Evolutionary conservation across 768 basidiomycete species (phyloP), one percentile per base, ranked within the genome.

Genomic region (Boletus rubescentipes): DNA sequence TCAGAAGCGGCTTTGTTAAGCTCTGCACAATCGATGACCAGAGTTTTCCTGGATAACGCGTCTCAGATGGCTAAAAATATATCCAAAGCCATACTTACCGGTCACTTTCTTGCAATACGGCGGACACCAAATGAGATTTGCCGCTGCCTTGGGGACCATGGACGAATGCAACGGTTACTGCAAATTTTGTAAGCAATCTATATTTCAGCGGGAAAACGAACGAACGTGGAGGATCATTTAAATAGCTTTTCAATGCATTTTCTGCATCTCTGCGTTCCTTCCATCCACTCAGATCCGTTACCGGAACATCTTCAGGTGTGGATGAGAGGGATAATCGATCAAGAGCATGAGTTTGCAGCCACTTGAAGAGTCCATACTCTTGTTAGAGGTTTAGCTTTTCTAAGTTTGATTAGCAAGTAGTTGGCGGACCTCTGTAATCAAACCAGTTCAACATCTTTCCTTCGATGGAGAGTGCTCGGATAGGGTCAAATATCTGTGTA

Each of bases 111-210:
- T 77, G 73, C 46, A 91, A 71, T 30, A 85, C 69, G 3, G 72
- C 60, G 16, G 79, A 64, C 8, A 91, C 62, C 78, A 92, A 78
- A 11, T 73, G 73, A 4, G 77, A 77, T 65, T 93, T 93, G 4
- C 91, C 91, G 60, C 88, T 90, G 18, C 91, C 91, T 66, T 89
- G 87, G 5, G 91, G 91, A 6, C 91, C 91, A 57, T 91, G 86
- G 9, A 93, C 68, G 62, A 93, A 91, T 12, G 86, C 80, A 31
- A 92, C 74, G 2, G 88, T 89, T n/a, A 69, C 89, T 90, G 60
- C 39, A 37, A 49, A 37, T 34, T 41, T 16, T 46, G 44, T 63
- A 47, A 64, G 56, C 18, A 29, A 40, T 42, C 35, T 31, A 35
- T 16, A 38, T 11, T 45, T 39, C 23, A 26, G 38, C 35, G 15